Conservation (phyloP, 129 eudicot genomes). For the Heracleum sosnowskyi region DNA sequence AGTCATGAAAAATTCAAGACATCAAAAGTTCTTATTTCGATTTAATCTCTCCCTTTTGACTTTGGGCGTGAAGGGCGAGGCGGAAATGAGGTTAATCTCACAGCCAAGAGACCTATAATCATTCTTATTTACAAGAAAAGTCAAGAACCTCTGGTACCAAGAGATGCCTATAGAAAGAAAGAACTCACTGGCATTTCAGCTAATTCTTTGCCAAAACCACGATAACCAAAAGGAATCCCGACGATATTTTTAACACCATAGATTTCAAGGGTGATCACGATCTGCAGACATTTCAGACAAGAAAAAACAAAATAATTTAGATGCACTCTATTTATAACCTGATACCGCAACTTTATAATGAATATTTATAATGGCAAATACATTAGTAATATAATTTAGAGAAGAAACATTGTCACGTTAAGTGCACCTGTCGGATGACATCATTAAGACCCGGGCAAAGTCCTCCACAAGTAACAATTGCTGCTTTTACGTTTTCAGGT, state of each 20-base stretch:
- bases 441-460: conserved; percentile 98
- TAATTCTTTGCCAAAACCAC: conserved; percentile 74
- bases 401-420: not conserved
- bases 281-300: conserved; percentile 42
- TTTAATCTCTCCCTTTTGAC: not conserved
- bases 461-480: conserved; percentile 94
- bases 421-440: conserved; percentile 77
- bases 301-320: not conserved
- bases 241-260: conserved; percentile 92
- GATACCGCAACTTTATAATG: not conserved
- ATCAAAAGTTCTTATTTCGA: not conserved
- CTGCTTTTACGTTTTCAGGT: conserved; percentile 96
- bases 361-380: not conserved
- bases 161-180: not conserved
- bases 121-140: not conserved
- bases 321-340: not conserved
- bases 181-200: conserved; percentile 85
- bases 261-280: conserved; percentile 91
- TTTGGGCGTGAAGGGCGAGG: not conserved
- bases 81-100: not conserved
- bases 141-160: not conserved
- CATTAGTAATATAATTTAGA: not conserved
- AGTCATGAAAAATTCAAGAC: not conserved
- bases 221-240: conserved; percentile 97
- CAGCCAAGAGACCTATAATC: not conserved